These are phyloP conservation scores for Gaeumannomyces sp. DNA, from an alignment of 2,329 filamentous ascomycete species.

Conservation along the genomic window DNA sequence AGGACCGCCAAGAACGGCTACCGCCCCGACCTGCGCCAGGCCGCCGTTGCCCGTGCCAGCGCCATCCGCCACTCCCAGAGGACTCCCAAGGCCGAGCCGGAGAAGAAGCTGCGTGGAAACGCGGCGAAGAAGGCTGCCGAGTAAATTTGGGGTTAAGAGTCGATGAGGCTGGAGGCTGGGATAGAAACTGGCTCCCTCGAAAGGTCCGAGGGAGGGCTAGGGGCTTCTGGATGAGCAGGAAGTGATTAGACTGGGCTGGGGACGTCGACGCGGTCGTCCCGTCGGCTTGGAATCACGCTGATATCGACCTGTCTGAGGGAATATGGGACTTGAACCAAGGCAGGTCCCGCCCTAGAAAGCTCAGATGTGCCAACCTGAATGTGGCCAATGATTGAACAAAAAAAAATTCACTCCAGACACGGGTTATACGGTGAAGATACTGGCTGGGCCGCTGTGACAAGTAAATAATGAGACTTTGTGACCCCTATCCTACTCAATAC, in stretches of 20 bases:
- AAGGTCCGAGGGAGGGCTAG: background rate
- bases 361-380: background rate
- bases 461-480: background rate
- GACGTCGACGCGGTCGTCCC: background rate
- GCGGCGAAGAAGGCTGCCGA: constrained; percentile 69
- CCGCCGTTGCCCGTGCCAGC: constrained; percentile 79
- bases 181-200: background rate
- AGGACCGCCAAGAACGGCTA: constrained; percentile 78
- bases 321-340: background rate
- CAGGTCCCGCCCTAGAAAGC: background rate
- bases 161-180: background rate
- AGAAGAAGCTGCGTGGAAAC: constrained; percentile 69
- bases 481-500: no score
- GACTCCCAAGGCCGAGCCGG: constrained; percentile 67
- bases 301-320: background rate
- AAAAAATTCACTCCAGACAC: background rate
- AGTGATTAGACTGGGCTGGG: no score
- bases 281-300: background rate
- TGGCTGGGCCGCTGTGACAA: background rate
- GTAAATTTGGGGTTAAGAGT: background rate
- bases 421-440: background rate
- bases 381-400: background rate
- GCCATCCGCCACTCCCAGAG: constrained; percentile 77
- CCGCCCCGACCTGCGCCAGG: constrained; percentile 69
- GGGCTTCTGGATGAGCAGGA: background rate